phyloP scores from a whole-genome alignment of 2,329 filamentous ascomycete species.

The Ophiocordyceps robertsii region DNA sequence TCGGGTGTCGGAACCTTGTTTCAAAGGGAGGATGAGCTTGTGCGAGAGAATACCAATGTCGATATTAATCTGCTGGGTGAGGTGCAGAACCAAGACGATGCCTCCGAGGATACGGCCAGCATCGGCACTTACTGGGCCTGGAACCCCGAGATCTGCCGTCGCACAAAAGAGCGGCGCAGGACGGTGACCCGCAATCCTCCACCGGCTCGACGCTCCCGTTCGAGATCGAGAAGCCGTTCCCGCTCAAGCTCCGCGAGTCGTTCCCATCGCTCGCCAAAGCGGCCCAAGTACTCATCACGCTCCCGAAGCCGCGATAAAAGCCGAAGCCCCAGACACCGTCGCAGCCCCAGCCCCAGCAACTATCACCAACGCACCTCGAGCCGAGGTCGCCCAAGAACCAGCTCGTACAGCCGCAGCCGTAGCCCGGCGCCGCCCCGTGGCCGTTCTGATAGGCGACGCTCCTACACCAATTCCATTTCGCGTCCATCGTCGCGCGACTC shows the following conservation, averaged over 20 bases:
- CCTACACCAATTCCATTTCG: conserved; percentile 10
- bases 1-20: conserved; percentile 59
- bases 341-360: conserved; percentile 10
- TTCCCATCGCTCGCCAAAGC: conserved; percentile 4
- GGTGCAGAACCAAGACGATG: conserved; percentile 47
- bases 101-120: conserved; percentile 49
- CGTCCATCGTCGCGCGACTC: not conserved
- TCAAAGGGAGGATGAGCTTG: conserved; percentile 26
- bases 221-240: conserved; percentile 15
- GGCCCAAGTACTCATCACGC: not conserved
- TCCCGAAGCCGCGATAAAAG: conserved; percentile 11
- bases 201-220: conserved; percentile 9
- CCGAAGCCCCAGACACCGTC: conserved; percentile 17
- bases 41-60: conserved; percentile 31
- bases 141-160: conserved; percentile 55
- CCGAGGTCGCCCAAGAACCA: not conserved
- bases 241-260: conserved; percentile 14
- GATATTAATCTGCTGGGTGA: conserved; percentile 70
- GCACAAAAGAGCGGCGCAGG: conserved; percentile 52
- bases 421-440: conserved; percentile 5
- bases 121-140: conserved; percentile 80
- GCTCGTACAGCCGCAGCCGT: conserved; percentile 7
- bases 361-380: conserved; percentile 2
- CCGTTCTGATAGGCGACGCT: conserved; percentile 8
- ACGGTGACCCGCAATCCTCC: conserved; percentile 5